Evolutionary conservation across 441 rosid genomes (phyloP), one percentile per base, ranked within the genome.

Genomic region (Pelargonium fulgidum): DNA sequence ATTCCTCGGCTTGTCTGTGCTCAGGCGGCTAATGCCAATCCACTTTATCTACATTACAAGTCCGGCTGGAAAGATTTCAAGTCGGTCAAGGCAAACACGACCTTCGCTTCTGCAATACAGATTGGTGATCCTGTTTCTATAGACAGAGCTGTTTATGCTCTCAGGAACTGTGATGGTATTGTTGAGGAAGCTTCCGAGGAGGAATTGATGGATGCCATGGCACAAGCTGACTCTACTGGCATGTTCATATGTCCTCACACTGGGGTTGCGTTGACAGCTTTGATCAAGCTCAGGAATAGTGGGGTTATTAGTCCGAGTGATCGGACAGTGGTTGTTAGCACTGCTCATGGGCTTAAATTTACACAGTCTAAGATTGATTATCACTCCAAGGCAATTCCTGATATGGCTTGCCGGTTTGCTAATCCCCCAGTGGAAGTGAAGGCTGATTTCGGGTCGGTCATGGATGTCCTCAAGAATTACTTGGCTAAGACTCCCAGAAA

Each of bases 231-330:
- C 81, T 85, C 88, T 0, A 87, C 92, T 0, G 92, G 90, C 33
- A 87, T 87, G 92, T 87, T 87, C 74, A 84, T 82, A 12, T 87
- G 92, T 64, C 92, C 90, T 4, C 92, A 87, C 66, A 86, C 92
- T n/a, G 92, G 92, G 64, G 92, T 87, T 13, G 92, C 92, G 1
- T 65, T 87, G 62, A 80, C 90, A 0, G 90, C 92, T 2, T 26
- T 87, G 80, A 66, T 75, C 39, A 85, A 86, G 76, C 86, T 87
- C 58, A 84, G 90, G 79, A 80, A 78, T 13, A 82, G 80, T 11
- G 90, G 92, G 73, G 82, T 87, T 68, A 86, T 87, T 20, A 79
- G 75, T 11, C 73, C 83, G 0, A 81, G 77, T 7, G 92, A 87
- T 68, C 50, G 86, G 73, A 81, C 90, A 0, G 88, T 87, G 56